Conservation (phyloP, 371 early-diverging fungal species). For the Choanephora cucurbitarum region DNA sequence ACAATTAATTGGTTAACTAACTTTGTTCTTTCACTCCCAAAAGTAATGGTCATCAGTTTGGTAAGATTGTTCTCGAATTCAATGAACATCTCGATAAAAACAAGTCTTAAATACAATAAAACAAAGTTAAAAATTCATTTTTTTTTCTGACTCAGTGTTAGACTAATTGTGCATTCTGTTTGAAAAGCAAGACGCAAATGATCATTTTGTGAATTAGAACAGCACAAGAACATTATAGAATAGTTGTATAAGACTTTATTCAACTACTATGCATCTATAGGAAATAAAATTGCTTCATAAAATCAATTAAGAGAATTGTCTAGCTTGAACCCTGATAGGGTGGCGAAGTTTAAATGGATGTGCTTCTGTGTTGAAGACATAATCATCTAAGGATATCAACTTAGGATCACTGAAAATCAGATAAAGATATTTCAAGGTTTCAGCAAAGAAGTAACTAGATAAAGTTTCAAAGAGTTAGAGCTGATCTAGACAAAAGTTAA, state of each 20-base stretch:
- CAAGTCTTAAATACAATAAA: no score
- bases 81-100: neutral
- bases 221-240: no score
- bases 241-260: no score
- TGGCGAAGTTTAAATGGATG: conserved; percentile 62
- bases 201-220: no score
- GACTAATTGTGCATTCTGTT: no score
- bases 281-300: neutral
- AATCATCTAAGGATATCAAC: conserved; percentile 72
- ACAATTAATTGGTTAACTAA: neutral
- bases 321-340: conserved; percentile 37
- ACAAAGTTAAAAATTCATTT: no score
- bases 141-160: no score
- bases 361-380: conserved; percentile 74
- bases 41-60: neutral
- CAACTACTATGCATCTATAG: neutral
- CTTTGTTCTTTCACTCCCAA: neutral
- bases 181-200: no score
- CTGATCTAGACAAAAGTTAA: neutral
- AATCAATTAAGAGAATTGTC: conserved; percentile 12
- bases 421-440: conserved; percentile 93
- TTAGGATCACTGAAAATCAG: conserved; percentile 72
- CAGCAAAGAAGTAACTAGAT: conserved; percentile 81
- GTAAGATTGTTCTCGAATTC: neutral
- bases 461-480: neutral